Conservation (phyloP, 176 grass and related monocot genomes). For the Coix lacrymajobi region DNA sequence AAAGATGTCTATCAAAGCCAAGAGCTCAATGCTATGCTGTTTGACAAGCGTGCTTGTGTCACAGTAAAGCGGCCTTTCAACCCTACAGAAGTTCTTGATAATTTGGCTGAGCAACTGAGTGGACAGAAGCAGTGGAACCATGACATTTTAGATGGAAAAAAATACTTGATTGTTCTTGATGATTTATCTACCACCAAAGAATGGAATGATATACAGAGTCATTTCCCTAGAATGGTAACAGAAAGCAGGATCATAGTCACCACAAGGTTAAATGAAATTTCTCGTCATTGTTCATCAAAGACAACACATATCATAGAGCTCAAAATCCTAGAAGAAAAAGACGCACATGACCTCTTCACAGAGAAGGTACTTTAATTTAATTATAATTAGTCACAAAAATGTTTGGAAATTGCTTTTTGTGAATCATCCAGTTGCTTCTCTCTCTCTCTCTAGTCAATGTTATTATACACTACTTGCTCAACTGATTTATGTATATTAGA, state of each 20-base stretch:
- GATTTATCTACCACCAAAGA: not conserved
- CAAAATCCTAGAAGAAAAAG: not conserved
- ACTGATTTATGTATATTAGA: too few relatives aligned
- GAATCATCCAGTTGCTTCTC: not conserved
- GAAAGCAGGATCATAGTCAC: not conserved
- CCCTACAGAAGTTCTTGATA: not conserved
- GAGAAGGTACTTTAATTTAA: not conserved
- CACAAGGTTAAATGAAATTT: not conserved
- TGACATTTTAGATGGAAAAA: not conserved
- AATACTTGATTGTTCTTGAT: constrained; percentile 23
- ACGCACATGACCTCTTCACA: not conserved
- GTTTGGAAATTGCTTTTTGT: not conserved
- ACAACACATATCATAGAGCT: not conserved
- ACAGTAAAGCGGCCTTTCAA: constrained; percentile 10
- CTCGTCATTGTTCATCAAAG: not conserved
- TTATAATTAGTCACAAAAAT: not conserved
- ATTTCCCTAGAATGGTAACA: not conserved
- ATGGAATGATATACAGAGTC: not conserved
- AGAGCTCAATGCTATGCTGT: not conserved
- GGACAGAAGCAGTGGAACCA: not conserved
- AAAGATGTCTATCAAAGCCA: constrained; percentile 6
- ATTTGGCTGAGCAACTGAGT: not conserved
- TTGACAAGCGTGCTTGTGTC: constrained; percentile 19
- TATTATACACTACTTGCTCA: not conserved
- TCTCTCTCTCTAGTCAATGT: not conserved